Evolutionary conservation across 345 rosid species (phyloP).

Genomic region (Salix purpurea): DNA sequence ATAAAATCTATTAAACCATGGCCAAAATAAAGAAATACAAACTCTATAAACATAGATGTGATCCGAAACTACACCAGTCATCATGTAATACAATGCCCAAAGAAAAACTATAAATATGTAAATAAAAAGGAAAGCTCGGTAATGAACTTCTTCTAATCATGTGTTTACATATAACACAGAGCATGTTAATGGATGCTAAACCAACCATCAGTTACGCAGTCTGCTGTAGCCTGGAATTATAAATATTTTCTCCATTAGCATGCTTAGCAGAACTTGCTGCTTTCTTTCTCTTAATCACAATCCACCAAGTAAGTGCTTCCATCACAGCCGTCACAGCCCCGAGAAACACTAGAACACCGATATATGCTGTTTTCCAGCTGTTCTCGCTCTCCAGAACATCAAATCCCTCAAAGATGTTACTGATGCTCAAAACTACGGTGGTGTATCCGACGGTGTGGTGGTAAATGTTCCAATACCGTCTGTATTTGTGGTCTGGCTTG

Average conservation of each 20-base stretch:
- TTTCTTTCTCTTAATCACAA: constrained; percentile 59
- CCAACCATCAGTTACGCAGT: background rate
- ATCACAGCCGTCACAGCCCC: constrained; percentile 42
- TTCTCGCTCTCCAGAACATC: constrained; percentile 49
- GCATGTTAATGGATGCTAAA: background rate
- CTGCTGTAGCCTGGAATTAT: constrained; percentile 9
- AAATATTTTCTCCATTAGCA: constrained; percentile 39
- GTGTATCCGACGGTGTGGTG: constrained; percentile 74
- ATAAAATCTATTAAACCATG: background rate
- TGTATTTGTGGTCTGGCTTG: constrained; percentile 77
- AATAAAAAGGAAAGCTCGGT: background rate
- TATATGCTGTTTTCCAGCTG: constrained; percentile 60
- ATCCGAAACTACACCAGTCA: background rate
- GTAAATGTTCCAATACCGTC: constrained; percentile 83
- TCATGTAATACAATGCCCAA: background rate
- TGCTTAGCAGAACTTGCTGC: constrained; percentile 22
- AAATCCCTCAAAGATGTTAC: constrained; percentile 65
- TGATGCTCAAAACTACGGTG: constrained; percentile 50
- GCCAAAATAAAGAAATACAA: background rate
- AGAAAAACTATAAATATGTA: background rate
- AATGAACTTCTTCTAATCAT: background rate
- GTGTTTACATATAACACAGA: background rate
- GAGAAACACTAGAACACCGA: constrained; percentile 48
- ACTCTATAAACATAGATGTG: background rate
- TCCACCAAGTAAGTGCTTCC: constrained; percentile 70